Base-by-base conservation (phyloP, 768 basidiomycete species). In the Pleurotus sapidus region DNA sequence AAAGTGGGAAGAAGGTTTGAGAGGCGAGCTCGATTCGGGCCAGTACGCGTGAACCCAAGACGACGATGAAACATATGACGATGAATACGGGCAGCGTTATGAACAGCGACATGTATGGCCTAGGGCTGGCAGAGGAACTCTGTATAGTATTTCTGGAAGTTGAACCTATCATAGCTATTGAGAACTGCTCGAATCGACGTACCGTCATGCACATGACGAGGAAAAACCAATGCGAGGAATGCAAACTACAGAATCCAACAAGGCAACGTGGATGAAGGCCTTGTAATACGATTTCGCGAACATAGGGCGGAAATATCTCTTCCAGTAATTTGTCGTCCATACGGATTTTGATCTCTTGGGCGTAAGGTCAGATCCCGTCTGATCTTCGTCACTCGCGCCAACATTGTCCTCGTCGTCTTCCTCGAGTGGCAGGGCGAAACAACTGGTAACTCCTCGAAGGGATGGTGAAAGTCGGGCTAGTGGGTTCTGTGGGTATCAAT, bases 161-260 rank as follows among this genome's bases (percentile, higher is more conserved):
- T 47, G 27, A 45, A 47, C 24, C 15, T 40, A 23, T 57, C 27
- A 45, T 15, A 25, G 27, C 46, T 9, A 15, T 15, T 12, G 23
- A 5, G 30, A 15, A 37, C n/a, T 53, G 14, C 5, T 3, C 40
- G 39, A 8, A 49, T 38, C 57, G 17, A 77, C 86, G 62, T 64
- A 90, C 90, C 69, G 92, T 71, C 0, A 89, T 91, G 63, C 91
- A 87, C 12, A 89, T 82, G 62, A 92, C 89, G 15, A 89, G 72
- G 64, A 83, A 91, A 7, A 89, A 65, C 85, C 87, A 91, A n/a
- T n/a, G 88, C 86, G n/a, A 74, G 65, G 59, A 92, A 69, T 11
- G 88, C 88, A 63, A 81, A 91, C n/a, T 0, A 89, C 89, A 64
- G 92, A 89, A 69, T 93, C 92, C 61, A 92, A 42, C 25, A 87